A percentile compares a stretch with the other conserved stretches of the same genome.
These are phyloP conservation scores for Hyaloscypha bicolor DNA, from an alignment of 495 filamentous ascomycete species.

Conservation along the genomic window DNA sequence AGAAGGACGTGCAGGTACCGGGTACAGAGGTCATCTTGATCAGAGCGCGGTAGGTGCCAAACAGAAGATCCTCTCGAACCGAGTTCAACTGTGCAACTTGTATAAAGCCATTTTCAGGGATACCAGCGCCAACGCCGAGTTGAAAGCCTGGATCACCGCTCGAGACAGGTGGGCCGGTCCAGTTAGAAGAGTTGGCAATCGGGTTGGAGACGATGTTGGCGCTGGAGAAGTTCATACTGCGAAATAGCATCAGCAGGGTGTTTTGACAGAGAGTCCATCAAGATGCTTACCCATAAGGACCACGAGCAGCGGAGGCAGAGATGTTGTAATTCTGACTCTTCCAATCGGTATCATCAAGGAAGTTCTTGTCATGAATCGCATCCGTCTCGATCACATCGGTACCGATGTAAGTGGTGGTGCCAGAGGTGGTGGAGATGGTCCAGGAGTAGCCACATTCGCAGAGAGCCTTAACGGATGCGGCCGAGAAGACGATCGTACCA, in stretches of 20 bases:
- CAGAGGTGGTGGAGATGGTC: conserved; percentile 30
- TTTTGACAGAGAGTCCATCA: neutral
- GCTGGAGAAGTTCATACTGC: conserved; percentile 44
- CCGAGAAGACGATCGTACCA: conserved; percentile 7
- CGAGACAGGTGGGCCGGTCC: conserved; percentile 41
- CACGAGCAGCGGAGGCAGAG: conserved; percentile 50
- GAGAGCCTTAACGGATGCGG: neutral
- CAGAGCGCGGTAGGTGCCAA: conserved; percentile 66
- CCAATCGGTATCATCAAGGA: conserved; percentile 59
- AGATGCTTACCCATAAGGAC: conserved; percentile 60
- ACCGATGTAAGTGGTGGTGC: conserved; percentile 48
- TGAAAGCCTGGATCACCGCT: conserved; percentile 60
- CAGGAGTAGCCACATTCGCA: conserved; percentile 74
- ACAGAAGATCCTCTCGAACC: conserved; percentile 57
- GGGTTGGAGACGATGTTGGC: conserved; percentile 59
- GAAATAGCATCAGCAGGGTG: neutral
- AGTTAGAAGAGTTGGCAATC: conserved; percentile 39
- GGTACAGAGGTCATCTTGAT: conserved; percentile 59
- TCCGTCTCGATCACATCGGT: conserved; percentile 71
- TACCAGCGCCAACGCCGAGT: conserved; percentile 55
- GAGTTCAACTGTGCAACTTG: conserved; percentile 63
- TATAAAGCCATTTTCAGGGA: conserved; percentile 50
- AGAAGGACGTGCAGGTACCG: conserved; percentile 78
- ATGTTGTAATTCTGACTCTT: conserved; percentile 64
- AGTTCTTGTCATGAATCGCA: conserved; percentile 58